Conservation (phyloP, 2,329 filamentous ascomycete genomes). For the Fusarium napiforme region DNA sequence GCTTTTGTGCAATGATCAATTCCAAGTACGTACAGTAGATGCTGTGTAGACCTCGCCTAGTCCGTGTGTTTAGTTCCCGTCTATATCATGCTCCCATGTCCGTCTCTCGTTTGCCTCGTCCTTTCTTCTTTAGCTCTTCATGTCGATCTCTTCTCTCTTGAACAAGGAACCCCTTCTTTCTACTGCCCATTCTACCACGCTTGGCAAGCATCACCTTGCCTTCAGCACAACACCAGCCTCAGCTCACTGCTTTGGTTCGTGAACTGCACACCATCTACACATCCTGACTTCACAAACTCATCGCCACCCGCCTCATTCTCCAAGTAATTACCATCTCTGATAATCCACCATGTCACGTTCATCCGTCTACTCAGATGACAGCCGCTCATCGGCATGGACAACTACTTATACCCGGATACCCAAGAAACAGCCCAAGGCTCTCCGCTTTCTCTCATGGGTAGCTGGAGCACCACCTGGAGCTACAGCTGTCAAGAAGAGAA, state of each 20-base stretch:
- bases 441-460: constrained; percentile 45
- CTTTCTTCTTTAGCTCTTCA: constrained; percentile 28
- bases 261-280: constrained; percentile 18
- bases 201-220: constrained; percentile 16
- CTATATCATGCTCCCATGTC: constrained; percentile 38
- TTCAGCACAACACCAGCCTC: constrained; percentile 11
- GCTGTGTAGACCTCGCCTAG: constrained; percentile 1
- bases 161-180: constrained; percentile 30
- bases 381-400: constrained; percentile 42
- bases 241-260: constrained; percentile 24
- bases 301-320: constrained; percentile 31
- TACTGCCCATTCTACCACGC: constrained; percentile 7
- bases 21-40: not conserved
- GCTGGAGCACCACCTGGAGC: constrained; percentile 42
- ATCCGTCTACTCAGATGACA: constrained; percentile 41
- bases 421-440: constrained; percentile 37
- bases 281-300: not conserved
- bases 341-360: constrained; percentile 23
- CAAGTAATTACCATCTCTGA: not conserved
- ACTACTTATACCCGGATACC: constrained; percentile 41
- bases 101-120: constrained; percentile 31
- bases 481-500: constrained; percentile 44
- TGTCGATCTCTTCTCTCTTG: constrained; percentile 27
- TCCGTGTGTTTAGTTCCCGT: constrained; percentile 8
- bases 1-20: constrained; percentile 16